phyloP scores from a whole-genome alignment of 805 yeast genomes.

The Candida dajiaensis region DNA sequence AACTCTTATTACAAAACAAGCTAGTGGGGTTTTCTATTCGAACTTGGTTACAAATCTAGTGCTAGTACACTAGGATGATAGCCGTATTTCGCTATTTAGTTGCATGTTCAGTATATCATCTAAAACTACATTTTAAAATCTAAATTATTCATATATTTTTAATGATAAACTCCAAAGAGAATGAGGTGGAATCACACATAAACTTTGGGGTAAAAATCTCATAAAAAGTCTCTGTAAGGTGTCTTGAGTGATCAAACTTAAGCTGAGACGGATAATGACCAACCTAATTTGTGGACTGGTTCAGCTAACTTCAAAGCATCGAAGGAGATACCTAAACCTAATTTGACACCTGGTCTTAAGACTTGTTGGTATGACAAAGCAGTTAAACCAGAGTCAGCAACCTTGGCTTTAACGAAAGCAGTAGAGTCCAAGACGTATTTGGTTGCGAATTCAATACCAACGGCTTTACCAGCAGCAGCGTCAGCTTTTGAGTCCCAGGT shows the following conservation, averaged over 20 bases:
- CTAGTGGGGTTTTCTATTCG: too few relatives aligned
- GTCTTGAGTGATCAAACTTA: constrained; percentile 29
- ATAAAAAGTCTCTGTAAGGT: not conserved
- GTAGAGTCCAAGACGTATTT: constrained; percentile 85
- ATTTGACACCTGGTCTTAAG: constrained; percentile 91
- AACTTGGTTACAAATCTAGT: too few relatives aligned
- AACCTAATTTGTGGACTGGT: constrained; percentile 97
- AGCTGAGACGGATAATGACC: constrained; percentile 89
- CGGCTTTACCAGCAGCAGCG: constrained; percentile 67
- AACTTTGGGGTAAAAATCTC: not conserved
- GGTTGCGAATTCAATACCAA: constrained; percentile 92
- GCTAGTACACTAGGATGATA: too few relatives aligned
- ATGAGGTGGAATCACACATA: too few relatives aligned
- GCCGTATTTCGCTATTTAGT: too few relatives aligned
- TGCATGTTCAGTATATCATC: too few relatives aligned
- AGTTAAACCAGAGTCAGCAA: constrained; percentile 92
- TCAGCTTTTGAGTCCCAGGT: constrained; percentile 78
- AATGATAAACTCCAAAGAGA: not conserved
- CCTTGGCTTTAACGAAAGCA: constrained; percentile 93
- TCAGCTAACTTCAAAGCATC: constrained; percentile 93
- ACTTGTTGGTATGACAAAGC: constrained; percentile 92
- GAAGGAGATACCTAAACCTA: constrained; percentile 95
- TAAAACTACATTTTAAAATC: not conserved
- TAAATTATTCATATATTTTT: not conserved
- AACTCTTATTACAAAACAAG: too few relatives aligned